Evolutionary conservation across 2,329 filamentous ascomycete genomes (phyloP), one percentile per base, ranked within the genome.

Genomic region (Epichloe hybrida): DNA sequence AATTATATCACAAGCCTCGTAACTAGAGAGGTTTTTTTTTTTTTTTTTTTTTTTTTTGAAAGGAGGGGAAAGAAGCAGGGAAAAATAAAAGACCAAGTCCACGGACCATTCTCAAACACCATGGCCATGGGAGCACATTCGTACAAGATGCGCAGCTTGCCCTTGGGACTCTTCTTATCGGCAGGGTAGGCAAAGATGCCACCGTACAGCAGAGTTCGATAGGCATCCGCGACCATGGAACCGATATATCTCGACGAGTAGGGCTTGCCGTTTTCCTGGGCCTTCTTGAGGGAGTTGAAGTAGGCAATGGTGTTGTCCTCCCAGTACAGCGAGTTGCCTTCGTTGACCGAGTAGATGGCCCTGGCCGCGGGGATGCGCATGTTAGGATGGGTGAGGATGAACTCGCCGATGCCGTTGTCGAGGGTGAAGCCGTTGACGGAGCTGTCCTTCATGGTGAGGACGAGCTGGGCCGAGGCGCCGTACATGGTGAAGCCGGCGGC

Each of bases 401-500:
- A 98, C 76, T 98, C 93, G 72, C 93, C 93, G 47, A 98, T 81
- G 17, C 89, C 87, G 68, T 87, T 94, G 73, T 98, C 93, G 62
- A 98, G 82, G 27, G 93, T 98, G 77, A 98, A 98, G 62, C 93
- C 93, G 71, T 97, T 96, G 70, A 98, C 93, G 55, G 72, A 79
- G 56, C 90, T 87, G 58, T 83, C 88, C 70, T 85, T 87, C 89
- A 97, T 96, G 59, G 93, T 98, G 65, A 98, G 86, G 62, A 98
- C 93, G 44, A 98, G 78, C 73, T 97, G 91, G 4, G 93, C 83
- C 3, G 90, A 96, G 59, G 93, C 93, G 64, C 93, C 93, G 72
- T 98, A 98, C 93, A 98, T 98, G 70, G 93, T 98, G 78, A 98
- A 98, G n/a, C 93, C 93, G 21, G 88, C 84, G 37, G 93, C 91